Conservation (phyloP, 257 asterid species). For the Lithospermum erythrorhizon region DNA sequence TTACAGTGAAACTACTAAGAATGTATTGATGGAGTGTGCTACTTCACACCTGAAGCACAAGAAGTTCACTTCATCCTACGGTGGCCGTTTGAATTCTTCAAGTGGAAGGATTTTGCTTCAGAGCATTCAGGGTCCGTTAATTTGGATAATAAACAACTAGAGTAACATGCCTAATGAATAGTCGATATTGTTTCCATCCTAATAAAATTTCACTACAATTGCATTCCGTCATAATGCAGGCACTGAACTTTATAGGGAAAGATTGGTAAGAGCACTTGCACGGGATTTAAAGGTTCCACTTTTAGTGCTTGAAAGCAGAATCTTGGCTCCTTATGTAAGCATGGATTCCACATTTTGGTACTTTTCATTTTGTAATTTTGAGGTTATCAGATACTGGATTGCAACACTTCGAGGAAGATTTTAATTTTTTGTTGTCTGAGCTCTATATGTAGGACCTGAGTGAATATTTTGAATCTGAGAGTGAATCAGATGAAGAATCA, state of each 20-base stretch:
- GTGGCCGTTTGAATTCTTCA: conserved; percentile 70
- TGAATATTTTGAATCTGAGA: conserved; percentile 63
- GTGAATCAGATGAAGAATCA: conserved; percentile 53
- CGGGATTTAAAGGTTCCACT: conserved; percentile 74
- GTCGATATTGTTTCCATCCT: background rate
- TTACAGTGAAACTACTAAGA: conserved; percentile 62
- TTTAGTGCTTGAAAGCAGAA: conserved; percentile 78
- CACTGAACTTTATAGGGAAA: conserved; percentile 88
- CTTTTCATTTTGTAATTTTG: background rate
- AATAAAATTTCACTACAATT: background rate
- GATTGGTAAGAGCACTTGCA: conserved; percentile 95
- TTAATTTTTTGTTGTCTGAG: background rate
- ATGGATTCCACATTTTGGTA: conserved; percentile 4
- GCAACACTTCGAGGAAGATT: background rate
- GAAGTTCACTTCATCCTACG: conserved; percentile 52
- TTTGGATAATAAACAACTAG: background rate
- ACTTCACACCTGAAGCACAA: conserved; percentile 81
- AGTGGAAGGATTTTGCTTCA: conserved; percentile 88
- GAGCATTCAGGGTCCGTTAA: conserved; percentile 61
- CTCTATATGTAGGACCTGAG: conserved; percentile 41
- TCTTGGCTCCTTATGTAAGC: conserved; percentile 88
- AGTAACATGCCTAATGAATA: background rate
- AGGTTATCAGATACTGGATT: background rate
- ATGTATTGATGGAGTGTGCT: conserved; percentile 77
- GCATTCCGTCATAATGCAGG: conserved; percentile 36